phyloP scores from a whole-genome alignment of 306 rosid species.

The Casuarina cunninghamiana region DNA sequence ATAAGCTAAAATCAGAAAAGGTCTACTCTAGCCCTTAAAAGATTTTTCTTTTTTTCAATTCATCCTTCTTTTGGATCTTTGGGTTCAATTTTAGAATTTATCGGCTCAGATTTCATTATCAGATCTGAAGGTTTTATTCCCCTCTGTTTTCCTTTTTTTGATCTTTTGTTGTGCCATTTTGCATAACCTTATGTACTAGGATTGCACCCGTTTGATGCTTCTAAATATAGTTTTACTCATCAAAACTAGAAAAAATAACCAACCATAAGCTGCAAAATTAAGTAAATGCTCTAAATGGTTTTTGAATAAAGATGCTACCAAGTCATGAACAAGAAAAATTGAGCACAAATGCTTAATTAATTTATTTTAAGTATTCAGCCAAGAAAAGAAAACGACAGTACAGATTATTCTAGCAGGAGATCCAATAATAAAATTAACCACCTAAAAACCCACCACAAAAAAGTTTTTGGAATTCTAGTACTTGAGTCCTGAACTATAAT shows the following conservation, averaged over 20 bases:
- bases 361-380: neutral
- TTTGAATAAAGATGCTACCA: constrained; percentile 1
- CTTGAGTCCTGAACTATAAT: neutral
- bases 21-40: neutral
- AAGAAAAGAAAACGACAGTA: neutral
- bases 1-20: neutral
- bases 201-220: neutral
- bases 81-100: neutral
- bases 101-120: neutral
- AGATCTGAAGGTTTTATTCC: neutral
- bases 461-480: neutral
- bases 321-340: neutral
- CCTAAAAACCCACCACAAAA: neutral
- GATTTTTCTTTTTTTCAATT: neutral
- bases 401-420: neutral
- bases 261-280: neutral
- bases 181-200: neutral
- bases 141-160: neutral
- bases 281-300: constrained; percentile 4
- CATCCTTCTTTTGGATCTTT: neutral
- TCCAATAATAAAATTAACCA: neutral
- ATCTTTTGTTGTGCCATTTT: neutral
- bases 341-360: no score
- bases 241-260: neutral
- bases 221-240: neutral